A percentile compares a stretch with the other conserved stretches of the same genome.
Evolutionary conservation across 2,329 filamentous ascomycete species (phyloP).

Genomic region (Colletotrichum sublineola): DNA sequence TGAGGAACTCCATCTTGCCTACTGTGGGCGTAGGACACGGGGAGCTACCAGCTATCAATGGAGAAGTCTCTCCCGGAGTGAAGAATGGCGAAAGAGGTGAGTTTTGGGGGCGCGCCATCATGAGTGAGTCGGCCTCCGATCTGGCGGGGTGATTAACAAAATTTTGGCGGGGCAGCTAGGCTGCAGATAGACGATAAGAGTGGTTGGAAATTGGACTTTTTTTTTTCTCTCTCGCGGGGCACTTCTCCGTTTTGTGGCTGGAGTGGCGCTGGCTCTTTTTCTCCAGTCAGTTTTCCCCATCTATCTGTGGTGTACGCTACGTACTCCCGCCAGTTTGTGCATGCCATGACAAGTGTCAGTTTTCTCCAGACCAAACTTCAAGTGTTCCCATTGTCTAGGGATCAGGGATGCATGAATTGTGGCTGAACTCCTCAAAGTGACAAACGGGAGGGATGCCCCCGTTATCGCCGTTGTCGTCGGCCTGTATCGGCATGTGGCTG

Average conservation of each 20-base stretch:
- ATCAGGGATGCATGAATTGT: slow-evolving; percentile 31
- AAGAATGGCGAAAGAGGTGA: slow-evolving; percentile 34
- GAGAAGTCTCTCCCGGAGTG: slow-evolving; percentile 37
- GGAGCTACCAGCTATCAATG: slow-evolving; percentile 41
- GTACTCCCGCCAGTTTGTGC: neutral
- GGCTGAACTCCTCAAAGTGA: slow-evolving; percentile 12
- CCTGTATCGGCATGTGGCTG: slow-evolving; percentile 11
- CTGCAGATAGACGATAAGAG: slow-evolving; percentile 39
- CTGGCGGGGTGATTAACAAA: slow-evolving; percentile 40
- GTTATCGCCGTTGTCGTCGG: neutral
- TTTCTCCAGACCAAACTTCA: slow-evolving; percentile 7
- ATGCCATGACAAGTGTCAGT: slow-evolving; percentile 15
- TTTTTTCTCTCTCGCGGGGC: slow-evolving; percentile 33
- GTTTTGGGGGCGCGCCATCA: slow-evolving; percentile 36
- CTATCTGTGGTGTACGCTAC: too few relatives aligned
- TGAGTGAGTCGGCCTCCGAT: slow-evolving; percentile 34
- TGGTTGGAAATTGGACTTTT: slow-evolving; percentile 31
- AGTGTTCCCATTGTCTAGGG: slow-evolving; percentile 13
- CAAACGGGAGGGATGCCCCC: slow-evolving; percentile 5
- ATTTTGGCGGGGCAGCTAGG: slow-evolving; percentile 40
- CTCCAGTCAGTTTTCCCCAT: neutral
- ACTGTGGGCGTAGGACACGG: slow-evolving; percentile 40
- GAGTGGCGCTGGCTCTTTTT: slow-evolving; percentile 1
- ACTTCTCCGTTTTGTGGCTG: slow-evolving; percentile 39
- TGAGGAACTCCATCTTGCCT: slow-evolving; percentile 46